Percentiles rank a stretch among this genome's conserved stretches.
phyloP scores from a whole-genome alignment of 2,329 filamentous ascomycete species.

The Fusarium nanum region DNA sequence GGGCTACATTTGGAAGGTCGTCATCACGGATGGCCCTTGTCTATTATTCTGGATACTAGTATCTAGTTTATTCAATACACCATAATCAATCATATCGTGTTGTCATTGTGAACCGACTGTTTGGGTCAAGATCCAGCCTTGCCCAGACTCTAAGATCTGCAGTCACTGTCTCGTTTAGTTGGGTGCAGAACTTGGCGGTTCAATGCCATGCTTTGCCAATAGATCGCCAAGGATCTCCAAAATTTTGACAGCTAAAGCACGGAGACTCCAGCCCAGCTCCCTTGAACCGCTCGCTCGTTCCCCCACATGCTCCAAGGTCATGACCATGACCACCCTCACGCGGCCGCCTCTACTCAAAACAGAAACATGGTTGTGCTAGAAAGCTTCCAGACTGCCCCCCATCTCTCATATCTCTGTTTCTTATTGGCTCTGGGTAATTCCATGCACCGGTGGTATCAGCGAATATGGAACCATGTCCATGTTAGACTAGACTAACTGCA shows the following conservation, averaged over 20 bases:
- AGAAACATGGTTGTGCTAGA: conserved; percentile 39
- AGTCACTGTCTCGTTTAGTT: conserved; percentile 13
- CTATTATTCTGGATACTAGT: not conserved
- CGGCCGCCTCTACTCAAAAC: not conserved
- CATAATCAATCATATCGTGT: not conserved
- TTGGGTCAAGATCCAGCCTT: conserved; percentile 17
- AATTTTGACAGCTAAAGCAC: conserved; percentile 2
- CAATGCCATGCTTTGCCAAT: conserved; percentile 24
- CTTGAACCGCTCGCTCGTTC: not conserved
- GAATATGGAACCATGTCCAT: conserved; percentile 17
- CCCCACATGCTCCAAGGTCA: conserved; percentile 23
- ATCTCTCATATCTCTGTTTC: not conserved
- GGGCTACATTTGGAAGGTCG: conserved; percentile 43
- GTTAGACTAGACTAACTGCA: not conserved
- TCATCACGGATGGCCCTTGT: conserved; percentile 16
- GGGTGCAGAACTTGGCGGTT: conserved; percentile 37
- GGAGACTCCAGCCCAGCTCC: not conserved
- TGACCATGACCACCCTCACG: not conserved
- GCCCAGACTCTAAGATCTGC: conserved; percentile 41
- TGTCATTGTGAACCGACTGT: conserved; percentile 22
- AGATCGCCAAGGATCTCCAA: conserved; percentile 21
- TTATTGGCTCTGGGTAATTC: conserved; percentile 31
- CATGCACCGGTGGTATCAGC: conserved; percentile 16
- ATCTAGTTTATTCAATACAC: not conserved
- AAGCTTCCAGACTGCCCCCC: conserved; percentile 43